Evolutionary conservation across 1,284 basidiomycete species (phyloP).

Genomic region (Ustanciosporium gigantosporum): DNA sequence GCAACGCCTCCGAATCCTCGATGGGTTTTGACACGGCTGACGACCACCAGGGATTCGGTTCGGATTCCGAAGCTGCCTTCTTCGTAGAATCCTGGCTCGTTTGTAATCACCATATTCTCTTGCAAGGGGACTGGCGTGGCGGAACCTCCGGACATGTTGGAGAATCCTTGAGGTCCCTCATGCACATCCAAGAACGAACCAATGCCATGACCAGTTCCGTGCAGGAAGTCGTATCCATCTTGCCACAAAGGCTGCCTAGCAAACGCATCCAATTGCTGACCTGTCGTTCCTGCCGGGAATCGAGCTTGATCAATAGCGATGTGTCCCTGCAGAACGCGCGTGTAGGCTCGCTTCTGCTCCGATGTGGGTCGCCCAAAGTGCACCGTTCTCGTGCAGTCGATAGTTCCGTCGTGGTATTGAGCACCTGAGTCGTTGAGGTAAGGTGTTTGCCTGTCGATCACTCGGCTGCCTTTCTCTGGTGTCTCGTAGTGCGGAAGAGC

Average conservation of each 20-base stretch:
- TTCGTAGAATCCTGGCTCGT: conserved; percentile 58
- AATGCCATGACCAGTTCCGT: conserved; percentile 56
- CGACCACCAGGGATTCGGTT: conserved; percentile 50
- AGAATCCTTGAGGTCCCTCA: conserved; percentile 54
- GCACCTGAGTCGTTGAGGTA: conserved; percentile 56
- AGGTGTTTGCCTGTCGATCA: conserved; percentile 51
- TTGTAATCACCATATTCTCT: conserved; percentile 48
- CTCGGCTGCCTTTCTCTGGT: conserved; percentile 32
- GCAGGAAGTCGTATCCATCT: conserved; percentile 50
- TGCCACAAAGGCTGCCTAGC: conserved; percentile 51
- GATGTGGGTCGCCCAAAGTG: conserved; percentile 54
- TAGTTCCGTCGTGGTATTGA: conserved; percentile 57
- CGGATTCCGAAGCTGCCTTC: conserved; percentile 55
- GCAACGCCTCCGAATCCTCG: conserved; percentile 41
- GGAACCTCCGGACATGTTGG: conserved; percentile 41
- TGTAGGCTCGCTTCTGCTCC: conserved; percentile 55
- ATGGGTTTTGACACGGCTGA: conserved; percentile 37
- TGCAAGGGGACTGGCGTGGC: conserved; percentile 34
- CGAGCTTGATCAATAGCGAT: conserved; percentile 40
- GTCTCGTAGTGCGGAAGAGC: conserved; percentile 59
- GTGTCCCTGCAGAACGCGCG: conserved; percentile 56
- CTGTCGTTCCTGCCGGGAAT: conserved; percentile 55
- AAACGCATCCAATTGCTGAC: conserved; percentile 47
- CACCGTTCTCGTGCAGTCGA: conserved; percentile 55
- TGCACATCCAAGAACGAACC: conserved; percentile 54